Evolutionary conservation across 768 basidiomycete species (phyloP), one percentile per base, ranked within the genome.

Genomic region (Suillus placidus): DNA sequence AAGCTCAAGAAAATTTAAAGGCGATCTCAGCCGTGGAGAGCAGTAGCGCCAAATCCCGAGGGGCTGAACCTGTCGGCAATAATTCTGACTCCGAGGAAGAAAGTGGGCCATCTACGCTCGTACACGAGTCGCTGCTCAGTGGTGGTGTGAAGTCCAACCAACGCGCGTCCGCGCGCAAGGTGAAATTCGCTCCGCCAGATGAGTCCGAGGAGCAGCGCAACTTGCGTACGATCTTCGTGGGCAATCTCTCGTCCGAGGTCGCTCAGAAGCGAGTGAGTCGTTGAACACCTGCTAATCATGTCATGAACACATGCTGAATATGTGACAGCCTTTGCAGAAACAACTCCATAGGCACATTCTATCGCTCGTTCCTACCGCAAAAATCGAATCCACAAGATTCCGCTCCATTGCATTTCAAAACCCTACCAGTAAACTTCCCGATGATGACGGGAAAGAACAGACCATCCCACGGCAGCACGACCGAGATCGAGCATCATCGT

Each of bases 351-450:
- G 85, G 34, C 92, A 96, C 74, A 84, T 98, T 67, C 81, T 94
- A 30, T 79, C 89, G 1, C 83, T 86, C 67, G 82, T 93, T 16
- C 88, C 92, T 4, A 77, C 82, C 0, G 88, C 93, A 61, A 94
- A 92, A 80, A 90, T 97, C 68, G 97, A 99, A 73, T 95, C 95
- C 6, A 85, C 88, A 32, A 93, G 97, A 51, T 97, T 97, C 82
- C 93, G 97, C 61, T 97, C 95, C 18, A 85, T 97, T 60, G 90
- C 95, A 1, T 98, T 98, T 81, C 88, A 92, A 68, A 84, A 83
- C 0, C 93, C 97, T 12, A 94, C 94, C 1, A 76, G 89, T 13
- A 84, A 87, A 68, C 80, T 89, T 20, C 83, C 87, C 0, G 78
- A 77, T 34, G 73, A 72, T 16, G 68, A 71, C 20, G 72, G 75